phyloP scores from a whole-genome alignment of 2,329 filamentous ascomycete genomes.

The Teratosphaeria epicoccoides region DNA sequence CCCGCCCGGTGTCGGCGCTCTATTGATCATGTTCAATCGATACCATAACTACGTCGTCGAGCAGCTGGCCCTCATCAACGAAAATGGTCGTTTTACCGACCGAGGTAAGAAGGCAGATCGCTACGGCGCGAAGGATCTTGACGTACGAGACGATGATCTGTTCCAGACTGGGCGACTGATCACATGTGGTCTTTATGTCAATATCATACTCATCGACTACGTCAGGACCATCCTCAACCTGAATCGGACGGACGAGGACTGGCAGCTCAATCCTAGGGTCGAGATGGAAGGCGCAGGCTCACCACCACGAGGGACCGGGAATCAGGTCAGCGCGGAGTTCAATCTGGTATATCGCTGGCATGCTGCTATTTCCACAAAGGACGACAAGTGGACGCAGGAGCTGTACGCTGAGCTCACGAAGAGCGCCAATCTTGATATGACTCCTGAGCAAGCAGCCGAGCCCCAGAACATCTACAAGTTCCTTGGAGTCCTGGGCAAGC shows the following conservation, averaged over 20 bases:
- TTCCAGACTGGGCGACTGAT: conserved; percentile 44
- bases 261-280: conserved; percentile 35
- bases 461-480: conserved; percentile 21
- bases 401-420: conserved; percentile 21
- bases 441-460: conserved; percentile 14
- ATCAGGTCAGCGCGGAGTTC: conserved; percentile 44
- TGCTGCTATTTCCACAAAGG: conserved; percentile 32
- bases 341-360: conserved; percentile 46
- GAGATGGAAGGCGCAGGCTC: conserved; percentile 29
- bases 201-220: conserved; percentile 44
- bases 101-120: conserved; percentile 32
- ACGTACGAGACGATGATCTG: conserved; percentile 36
- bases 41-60: conserved; percentile 83
- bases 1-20: conserved; percentile 56
- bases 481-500: conserved; percentile 18
- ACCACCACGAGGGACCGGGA: conserved; percentile 35
- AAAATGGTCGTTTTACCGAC: conserved; percentile 65
- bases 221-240: conserved; percentile 43
- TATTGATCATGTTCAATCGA: conserved; percentile 57
- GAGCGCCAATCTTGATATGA: background rate
- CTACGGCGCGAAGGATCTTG: conserved; percentile 22
- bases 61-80: conserved; percentile 76
- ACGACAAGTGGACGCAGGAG: conserved; percentile 37
- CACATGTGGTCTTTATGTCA: conserved; percentile 44
- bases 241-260: conserved; percentile 33